phyloP scores from a whole-genome alignment of 805 yeast genomes.

The Jamesozyma jinghongensis region DNA sequence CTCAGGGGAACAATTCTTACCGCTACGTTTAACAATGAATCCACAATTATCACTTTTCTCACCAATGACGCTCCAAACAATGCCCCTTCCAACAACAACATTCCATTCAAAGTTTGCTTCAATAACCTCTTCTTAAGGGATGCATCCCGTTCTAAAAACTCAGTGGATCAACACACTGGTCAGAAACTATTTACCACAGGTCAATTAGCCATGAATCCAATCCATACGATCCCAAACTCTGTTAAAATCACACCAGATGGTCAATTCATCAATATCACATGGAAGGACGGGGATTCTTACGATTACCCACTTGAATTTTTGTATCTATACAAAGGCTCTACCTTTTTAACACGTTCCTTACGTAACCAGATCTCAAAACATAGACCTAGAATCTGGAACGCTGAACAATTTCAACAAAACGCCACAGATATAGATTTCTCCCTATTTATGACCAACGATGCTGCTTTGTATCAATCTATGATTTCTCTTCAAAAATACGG shows the following conservation, averaged over 20 bases:
- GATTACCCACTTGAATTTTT: slow-evolving; percentile 41
- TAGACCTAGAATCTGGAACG: slow-evolving; percentile 38
- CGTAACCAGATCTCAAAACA: slow-evolving; percentile 24
- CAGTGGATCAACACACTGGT: slow-evolving; percentile 40
- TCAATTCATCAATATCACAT: slow-evolving; percentile 34
- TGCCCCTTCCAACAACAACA: not conserved
- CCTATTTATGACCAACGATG: slow-evolving; percentile 34
- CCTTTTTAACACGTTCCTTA: slow-evolving; percentile 21
- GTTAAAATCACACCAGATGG: slow-evolving; percentile 30
- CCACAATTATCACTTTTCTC: slow-evolving; percentile 19
- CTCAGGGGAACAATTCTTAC: slow-evolving; percentile 6
- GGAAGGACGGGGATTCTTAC: slow-evolving; percentile 40
- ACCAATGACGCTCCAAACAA: slow-evolving; percentile 6
- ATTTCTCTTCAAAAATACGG: slow-evolving; percentile 47
- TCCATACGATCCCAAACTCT: slow-evolving; percentile 30
- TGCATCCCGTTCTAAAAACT: slow-evolving; percentile 39
- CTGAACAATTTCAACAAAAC: slow-evolving; percentile 9
- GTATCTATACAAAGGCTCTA: slow-evolving; percentile 34
- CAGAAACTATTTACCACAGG: slow-evolving; percentile 64
- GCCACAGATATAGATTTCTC: slow-evolving; percentile 28
- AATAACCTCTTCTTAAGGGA: slow-evolving; percentile 57
- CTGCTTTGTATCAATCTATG: slow-evolving; percentile 33
- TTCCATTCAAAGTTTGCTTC: slow-evolving; percentile 30
- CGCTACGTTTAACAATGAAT: slow-evolving; percentile 12
- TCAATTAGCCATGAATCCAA: slow-evolving; percentile 27